Conservation (phyloP, 106 monocot genomes). For the Dioscorea alata region DNA sequence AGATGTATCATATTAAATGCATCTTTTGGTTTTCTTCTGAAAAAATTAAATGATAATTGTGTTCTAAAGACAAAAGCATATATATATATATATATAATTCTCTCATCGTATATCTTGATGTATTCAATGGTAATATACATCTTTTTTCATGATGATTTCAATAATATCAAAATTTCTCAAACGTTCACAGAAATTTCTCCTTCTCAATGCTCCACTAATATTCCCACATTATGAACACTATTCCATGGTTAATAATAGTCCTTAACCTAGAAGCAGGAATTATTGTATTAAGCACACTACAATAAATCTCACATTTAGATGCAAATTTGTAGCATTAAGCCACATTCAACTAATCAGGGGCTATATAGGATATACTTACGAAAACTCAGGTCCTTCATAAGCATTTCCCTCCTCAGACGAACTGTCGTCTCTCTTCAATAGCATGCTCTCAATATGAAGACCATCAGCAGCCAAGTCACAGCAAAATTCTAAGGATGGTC, state of each 20-base stretch:
- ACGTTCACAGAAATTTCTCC: no score
- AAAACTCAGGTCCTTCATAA: slow-evolving; percentile 72
- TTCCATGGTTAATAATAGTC: not conserved
- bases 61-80: not conserved
- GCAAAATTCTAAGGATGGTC: slow-evolving; percentile 47
- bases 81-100: not conserved
- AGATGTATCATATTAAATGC: not conserved
- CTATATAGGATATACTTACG: slow-evolving; percentile 34
- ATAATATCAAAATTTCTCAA: no score
- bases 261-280: not conserved
- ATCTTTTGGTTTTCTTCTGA: not conserved
- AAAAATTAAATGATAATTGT: not conserved
- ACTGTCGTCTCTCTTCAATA: slow-evolving; percentile 30
- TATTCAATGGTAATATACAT: not conserved
- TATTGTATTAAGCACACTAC: not conserved
- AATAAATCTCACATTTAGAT: not conserved
- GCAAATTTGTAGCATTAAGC: not conserved
- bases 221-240: not conserved
- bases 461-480: slow-evolving; percentile 54
- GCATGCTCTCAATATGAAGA: slow-evolving; percentile 59
- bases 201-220: not conserved
- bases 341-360: not conserved
- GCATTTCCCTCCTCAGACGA: slow-evolving; percentile 31
- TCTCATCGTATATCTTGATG: not conserved
- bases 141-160: not conserved